These are phyloP conservation scores for Malassezia yamatoensis DNA, from an alignment of 1,284 basidiomycete species.

Conservation along the genomic window DNA sequence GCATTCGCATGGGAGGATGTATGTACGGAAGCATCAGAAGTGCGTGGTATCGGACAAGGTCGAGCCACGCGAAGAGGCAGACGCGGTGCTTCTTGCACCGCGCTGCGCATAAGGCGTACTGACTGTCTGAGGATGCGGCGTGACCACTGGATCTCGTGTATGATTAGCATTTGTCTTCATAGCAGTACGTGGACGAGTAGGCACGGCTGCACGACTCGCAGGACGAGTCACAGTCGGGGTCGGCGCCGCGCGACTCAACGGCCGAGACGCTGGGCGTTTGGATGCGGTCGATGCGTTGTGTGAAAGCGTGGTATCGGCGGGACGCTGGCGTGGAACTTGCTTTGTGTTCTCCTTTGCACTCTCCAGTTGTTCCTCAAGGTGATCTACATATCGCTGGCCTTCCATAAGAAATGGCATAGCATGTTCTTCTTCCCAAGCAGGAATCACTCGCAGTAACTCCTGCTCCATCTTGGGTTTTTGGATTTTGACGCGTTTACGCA, in stretches of 20 bases:
- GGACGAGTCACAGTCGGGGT: not conserved
- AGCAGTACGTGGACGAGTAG: slow-evolving; percentile 1
- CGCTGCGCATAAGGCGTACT: not conserved
- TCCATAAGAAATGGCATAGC: slow-evolving; percentile 71
- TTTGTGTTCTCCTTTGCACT: slow-evolving; percentile 27
- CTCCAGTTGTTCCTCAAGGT: slow-evolving; percentile 52
- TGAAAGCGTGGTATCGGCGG: not conserved
- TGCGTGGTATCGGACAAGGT: not conserved
- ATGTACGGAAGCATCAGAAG: too few species aligned
- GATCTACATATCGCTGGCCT: slow-evolving; percentile 69
- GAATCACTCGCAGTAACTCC: slow-evolving; percentile 68
- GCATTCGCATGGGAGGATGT: not conserved
- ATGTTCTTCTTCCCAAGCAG: slow-evolving; percentile 75
- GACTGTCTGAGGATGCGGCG: not conserved
- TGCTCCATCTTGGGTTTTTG: slow-evolving; percentile 80
- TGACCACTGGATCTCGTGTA: not conserved
- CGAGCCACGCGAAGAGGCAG: not conserved
- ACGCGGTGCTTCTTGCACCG: too few species aligned
- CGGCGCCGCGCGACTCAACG: not conserved
- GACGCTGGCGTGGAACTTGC: not conserved
- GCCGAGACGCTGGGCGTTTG: slow-evolving; percentile 1
- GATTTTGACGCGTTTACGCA: slow-evolving; percentile 85
- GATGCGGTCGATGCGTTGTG: not conserved
- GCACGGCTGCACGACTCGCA: not conserved
- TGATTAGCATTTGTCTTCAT: not conserved